These are phyloP conservation scores for Colletotrichum sp. DNA, from an alignment of 2,329 filamentous ascomycete species.

Conservation along the genomic window DNA sequence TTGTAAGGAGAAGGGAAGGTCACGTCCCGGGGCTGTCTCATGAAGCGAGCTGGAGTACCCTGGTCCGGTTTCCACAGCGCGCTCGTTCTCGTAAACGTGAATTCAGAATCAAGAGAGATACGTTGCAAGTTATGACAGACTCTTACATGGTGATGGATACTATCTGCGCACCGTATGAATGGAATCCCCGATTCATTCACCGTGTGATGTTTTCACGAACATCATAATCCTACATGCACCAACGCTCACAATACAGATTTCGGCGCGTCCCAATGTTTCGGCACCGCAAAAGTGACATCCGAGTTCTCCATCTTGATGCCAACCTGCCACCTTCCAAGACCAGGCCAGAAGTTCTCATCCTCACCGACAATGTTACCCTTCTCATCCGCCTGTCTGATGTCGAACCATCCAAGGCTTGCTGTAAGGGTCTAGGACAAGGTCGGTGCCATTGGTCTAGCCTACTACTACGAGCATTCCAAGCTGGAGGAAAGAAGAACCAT, in stretches of 20 bases:
- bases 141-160: accelerated
- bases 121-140: background rate
- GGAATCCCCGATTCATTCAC: accelerated
- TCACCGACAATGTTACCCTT: conserved; percentile 25
- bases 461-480: too few relatives aligned
- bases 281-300: conserved; percentile 28
- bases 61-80: background rate
- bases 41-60: background rate
- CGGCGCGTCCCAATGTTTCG: conserved; percentile 25
- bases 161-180: background rate
- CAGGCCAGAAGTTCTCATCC: conserved; percentile 52
- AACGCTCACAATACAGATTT: conserved; percentile 24
- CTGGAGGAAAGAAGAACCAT: too few relatives aligned
- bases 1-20: background rate
- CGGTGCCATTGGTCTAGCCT: too few relatives aligned
- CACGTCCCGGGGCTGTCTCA: background rate
- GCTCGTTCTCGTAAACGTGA: background rate
- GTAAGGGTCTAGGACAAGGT: too few relatives aligned
- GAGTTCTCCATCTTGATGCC: conserved; percentile 42
- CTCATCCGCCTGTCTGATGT: conserved; percentile 43
- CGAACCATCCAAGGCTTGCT: conserved; percentile 51
- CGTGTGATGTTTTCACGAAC: accelerated
- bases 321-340: conserved; percentile 47
- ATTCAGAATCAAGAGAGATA: background rate
- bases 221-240: background rate